A percentile compares a stretch with the other conserved stretches of the same genome.
phyloP scores from a whole-genome alignment of 2,329 filamentous ascomycete species.

The Colletotrichum tropicale region DNA sequence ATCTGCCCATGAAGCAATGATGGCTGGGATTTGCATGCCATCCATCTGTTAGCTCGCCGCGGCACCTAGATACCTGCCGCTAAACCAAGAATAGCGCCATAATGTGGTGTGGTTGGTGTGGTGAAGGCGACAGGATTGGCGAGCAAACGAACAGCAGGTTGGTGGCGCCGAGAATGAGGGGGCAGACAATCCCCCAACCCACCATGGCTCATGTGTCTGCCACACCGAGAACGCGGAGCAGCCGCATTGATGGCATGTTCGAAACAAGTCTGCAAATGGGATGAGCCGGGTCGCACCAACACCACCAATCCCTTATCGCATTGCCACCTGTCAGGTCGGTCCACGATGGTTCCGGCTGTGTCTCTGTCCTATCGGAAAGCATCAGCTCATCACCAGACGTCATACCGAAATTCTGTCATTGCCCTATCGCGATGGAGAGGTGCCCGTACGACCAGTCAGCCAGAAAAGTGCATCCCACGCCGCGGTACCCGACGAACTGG shows the following conservation, averaged over 20 bases:
- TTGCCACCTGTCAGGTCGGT: conserved; percentile 1
- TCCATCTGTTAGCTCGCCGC: background rate
- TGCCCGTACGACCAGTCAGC: background rate
- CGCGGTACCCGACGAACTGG: background rate
- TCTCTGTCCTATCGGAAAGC: background rate
- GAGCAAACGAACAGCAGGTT: background rate
- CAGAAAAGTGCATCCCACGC: background rate
- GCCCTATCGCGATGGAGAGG: background rate
- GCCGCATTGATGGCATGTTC: conserved; percentile 7
- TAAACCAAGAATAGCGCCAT: background rate
- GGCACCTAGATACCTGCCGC: background rate
- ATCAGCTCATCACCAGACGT: background rate
- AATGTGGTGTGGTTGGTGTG: background rate
- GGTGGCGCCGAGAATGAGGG: background rate
- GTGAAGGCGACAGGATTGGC: background rate
- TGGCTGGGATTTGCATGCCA: conserved; percentile 1
- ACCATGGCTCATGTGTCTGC: background rate
- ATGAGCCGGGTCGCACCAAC: background rate
- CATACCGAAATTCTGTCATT: background rate
- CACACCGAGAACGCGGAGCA: background rate
- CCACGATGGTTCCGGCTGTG: background rate
- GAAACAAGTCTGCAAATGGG: conserved; percentile 6
- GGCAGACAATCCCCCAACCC: background rate
- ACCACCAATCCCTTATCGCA: background rate
- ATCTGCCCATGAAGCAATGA: background rate